phyloP scores from a whole-genome alignment of 2,329 filamentous ascomycete genomes.

The Aspergillus versicolor region DNA sequence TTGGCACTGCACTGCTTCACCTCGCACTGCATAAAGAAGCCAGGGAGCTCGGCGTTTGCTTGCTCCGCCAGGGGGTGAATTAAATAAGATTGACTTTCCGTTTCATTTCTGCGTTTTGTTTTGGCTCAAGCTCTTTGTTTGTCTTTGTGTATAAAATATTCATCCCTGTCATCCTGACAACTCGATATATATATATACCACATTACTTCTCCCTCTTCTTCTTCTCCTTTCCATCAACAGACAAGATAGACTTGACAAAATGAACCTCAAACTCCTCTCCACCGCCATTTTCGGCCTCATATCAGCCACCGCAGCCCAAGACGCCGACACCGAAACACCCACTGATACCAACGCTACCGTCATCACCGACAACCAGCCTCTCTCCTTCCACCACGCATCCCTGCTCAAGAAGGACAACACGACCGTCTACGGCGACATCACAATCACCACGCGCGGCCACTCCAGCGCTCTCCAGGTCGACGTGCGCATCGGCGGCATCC shows the following conservation, averaged over 20 bases:
- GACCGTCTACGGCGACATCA: constrained; percentile 55
- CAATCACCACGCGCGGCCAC: constrained; percentile 41
- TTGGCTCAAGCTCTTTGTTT: no score
- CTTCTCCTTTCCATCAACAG: neutral
- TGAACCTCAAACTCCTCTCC: neutral
- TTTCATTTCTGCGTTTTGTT: no score
- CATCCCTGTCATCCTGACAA: no score
- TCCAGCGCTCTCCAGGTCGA: constrained; percentile 52
- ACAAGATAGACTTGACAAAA: neutral
- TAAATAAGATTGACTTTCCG: no score
- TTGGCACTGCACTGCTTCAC: no score
- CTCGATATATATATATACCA: no score
- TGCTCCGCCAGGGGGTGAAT: no score
- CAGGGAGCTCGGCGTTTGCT: no score
- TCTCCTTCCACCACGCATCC: constrained; percentile 54
- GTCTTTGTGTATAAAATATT: no score
- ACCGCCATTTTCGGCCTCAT: constrained; percentile 12
- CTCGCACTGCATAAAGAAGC: no score
- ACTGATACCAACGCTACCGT: constrained; percentile 37
- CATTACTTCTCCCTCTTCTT: no score
- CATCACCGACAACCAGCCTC: constrained; percentile 57
- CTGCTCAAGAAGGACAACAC: constrained; percentile 57
- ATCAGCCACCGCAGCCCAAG: constrained; percentile 3
- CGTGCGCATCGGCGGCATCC: constrained; percentile 59
- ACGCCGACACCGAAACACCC: constrained; percentile 31